Percentiles rank a stretch among this genome's conserved stretches.
Evolutionary conservation across 2,329 filamentous ascomycete genomes (phyloP).

Genomic region (Mollisiaceae sp.): DNA sequence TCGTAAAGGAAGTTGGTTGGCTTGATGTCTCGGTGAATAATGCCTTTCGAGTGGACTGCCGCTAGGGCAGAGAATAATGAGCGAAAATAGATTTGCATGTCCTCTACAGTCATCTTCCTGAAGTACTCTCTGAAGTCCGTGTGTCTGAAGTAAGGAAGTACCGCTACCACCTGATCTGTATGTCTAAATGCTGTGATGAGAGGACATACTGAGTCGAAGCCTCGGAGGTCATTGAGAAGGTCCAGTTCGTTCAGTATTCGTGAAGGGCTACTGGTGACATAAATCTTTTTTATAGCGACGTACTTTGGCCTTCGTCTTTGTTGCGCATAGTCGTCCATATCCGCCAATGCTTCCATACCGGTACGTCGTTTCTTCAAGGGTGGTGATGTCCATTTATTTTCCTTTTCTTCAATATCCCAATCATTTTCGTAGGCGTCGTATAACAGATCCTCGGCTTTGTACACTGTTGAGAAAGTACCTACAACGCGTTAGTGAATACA

Average conservation of each 20-base stretch:
- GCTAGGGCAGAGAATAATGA: constrained; percentile 85
- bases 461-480: constrained; percentile 98
- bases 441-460: constrained; percentile 93
- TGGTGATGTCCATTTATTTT: constrained; percentile 73
- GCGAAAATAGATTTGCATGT: constrained; percentile 88
- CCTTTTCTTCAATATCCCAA: constrained; percentile 77
- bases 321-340: constrained; percentile 39
- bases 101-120: constrained; percentile 81
- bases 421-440: constrained; percentile 84
- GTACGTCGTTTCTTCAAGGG: constrained; percentile 60
- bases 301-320: constrained; percentile 67
- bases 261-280: constrained; percentile 92
- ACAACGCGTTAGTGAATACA: constrained; percentile 27
- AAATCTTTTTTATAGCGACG: constrained; percentile 99
- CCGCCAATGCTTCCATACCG: constrained; percentile 42
- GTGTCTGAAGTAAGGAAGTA: constrained; percentile 94
- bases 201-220: constrained; percentile 86
- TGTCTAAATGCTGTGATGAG: constrained; percentile 96
- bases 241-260: constrained; percentile 97
- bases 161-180: constrained; percentile 92
- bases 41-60: constrained; percentile 81
- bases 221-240: constrained; percentile 83
- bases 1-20: constrained; percentile 98
- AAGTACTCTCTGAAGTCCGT: constrained; percentile 96
- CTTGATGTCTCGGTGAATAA: constrained; percentile 95